Evolutionary conservation across 352 stramenopile species (phyloP), one percentile per base, ranked within the genome.

Genomic region (Saprolegnia diclina): DNA sequence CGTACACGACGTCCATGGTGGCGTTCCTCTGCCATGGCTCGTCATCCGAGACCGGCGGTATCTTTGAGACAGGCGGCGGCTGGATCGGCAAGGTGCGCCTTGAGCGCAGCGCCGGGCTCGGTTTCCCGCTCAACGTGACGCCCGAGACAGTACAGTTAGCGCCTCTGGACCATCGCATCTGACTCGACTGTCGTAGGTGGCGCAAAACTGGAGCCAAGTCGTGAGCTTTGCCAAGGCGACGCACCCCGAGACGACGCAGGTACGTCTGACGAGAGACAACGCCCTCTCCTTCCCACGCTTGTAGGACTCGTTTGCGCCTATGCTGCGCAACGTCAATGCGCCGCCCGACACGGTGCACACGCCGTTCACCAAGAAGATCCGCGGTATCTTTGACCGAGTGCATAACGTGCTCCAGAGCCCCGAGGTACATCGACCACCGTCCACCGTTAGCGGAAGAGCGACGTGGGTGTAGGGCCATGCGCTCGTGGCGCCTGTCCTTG

Each of bases 51-150:
- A 76, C 78, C 18, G 82, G 82, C 5, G 65, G 75, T 38, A 57
- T 91, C 4, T 88, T 86, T 65, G 83, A 90, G 52, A 61, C 73
- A 4, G 83, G 83, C 13, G 83, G 81, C 26, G 83, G 78, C 10
- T 91, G 83, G 83, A 79, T 88, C 11, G 83, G 81, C 16, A 82
- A 85, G 38, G 48, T 91, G 5, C 83, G 83, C 46, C 42, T 88
- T 26, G 79, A 91, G 72, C 81, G 83, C 46, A 88, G 80, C n/a
- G 75, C 86, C 19, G 83, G 83, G 40, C 80, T 91, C 13, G 80
- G 81, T 0, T 91, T 91, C 56, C 81, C 83, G 7, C 85, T 82
- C 9, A 75, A 88, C 55, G 45, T 42, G 1, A 67, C 38, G 3
- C 42, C 72, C 72, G 46, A 75, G 72, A 26, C 71, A 77, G 65